Evolutionary conservation across 345 rosid species (phyloP), one percentile per base, ranked within the genome.

Genomic region (Euphorbia peplus): DNA sequence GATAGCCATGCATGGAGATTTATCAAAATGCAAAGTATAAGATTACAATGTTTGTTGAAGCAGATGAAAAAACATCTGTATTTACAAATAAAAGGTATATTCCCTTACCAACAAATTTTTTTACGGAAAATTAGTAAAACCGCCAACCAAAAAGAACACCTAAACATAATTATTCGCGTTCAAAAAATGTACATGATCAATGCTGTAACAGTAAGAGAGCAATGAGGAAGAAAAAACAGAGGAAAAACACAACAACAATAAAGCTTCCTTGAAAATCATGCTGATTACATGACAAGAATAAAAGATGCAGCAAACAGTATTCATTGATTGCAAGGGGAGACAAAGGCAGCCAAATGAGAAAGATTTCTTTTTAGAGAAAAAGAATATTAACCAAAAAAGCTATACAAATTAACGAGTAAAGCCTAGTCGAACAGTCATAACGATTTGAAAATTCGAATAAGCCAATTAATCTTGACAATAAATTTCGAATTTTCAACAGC

Each of bases 401-500:
- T 48, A 52, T 18, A 47, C 4, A 37, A 12, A 55, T 54, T 24
- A 29, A 42, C 3, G 69, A 69, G 67, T 55, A 19, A 65, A 67
- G 79, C 72, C 66, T 1, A 79, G 72, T 15, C 16, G 58, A 35
- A 59, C 51, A 68, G 71, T 65, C 67, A 74, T 77, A 68, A 79
- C 70, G 60, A 78, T 37, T 16, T 57, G 39, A 57, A 57, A 29
- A 5, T 21, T 14, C 12, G 3, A 75, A 69, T 18, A 46, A 14
- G 51, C 51, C 37, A 32, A 44, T 44, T 4, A 44, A n/a, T 14
- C n/a, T 46, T 12, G 51, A 46, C 18, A 46, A 46, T 46, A 14
- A 46, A 46, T 3, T 46, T 46, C n/a, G 16, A 46, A 0, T 46
- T 46, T 3, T 4, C n/a, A 46, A 46, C n/a, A 46, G n/a, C 16